Conservation (phyloP, 768 basidiomycete genomes). For the Phanerochaete carnosa region DNA sequence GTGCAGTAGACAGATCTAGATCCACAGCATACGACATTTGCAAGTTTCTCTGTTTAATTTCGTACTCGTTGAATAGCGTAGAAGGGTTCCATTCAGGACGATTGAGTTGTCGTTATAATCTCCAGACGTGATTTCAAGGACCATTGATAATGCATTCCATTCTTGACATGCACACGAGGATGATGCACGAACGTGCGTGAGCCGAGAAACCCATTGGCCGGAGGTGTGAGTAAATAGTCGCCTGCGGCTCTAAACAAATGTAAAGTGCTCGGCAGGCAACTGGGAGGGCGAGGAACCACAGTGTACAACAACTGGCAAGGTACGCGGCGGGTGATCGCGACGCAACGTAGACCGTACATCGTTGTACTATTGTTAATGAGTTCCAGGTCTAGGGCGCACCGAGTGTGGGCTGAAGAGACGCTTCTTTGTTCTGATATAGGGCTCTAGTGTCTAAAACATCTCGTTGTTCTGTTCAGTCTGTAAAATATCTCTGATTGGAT, state of each 20-base stretch:
- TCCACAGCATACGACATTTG: neutral
- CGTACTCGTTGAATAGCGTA: neutral
- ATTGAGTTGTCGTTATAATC: neutral
- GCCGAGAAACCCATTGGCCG: neutral
- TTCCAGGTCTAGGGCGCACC: too few relatives aligned
- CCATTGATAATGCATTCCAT: neutral
- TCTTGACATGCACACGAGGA: neutral
- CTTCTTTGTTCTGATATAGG: too few relatives aligned
- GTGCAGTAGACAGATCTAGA: neutral
- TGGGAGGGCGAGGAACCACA: neutral
- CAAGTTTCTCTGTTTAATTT: neutral
- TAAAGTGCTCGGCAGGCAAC: neutral
- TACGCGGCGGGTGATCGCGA: neutral
- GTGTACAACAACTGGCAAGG: neutral
- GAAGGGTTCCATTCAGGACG: neutral
- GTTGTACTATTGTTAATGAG: too few relatives aligned
- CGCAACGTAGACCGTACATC: neutral
- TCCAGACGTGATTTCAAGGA: neutral
- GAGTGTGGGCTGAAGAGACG: too few relatives aligned
- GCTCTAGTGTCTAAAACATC: too few relatives aligned
- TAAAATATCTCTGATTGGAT: too few relatives aligned
- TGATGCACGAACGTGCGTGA: neutral
- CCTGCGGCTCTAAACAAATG: neutral
- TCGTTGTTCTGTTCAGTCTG: too few relatives aligned
- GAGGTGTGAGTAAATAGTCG: neutral